Conservation (phyloP, 139 green algal genomes). For the Tetratostichococcus sp. region DNA sequence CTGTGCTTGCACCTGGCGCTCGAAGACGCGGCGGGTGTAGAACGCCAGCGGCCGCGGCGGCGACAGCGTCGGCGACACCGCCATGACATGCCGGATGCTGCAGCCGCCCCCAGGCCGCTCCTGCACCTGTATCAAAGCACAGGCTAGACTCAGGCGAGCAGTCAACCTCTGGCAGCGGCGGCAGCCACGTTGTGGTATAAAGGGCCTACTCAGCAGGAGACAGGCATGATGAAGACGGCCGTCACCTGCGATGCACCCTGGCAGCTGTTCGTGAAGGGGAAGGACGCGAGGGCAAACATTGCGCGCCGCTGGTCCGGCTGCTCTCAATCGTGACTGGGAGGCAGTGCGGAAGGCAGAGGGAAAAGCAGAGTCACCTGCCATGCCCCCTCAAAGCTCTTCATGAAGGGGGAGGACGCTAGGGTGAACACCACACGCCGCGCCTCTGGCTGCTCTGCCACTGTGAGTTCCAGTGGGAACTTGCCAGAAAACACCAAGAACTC, state of each 20-base stretch:
- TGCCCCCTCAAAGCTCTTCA: constrained; percentile 46
- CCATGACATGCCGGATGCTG: background rate
- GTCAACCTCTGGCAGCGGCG: too few relatives aligned
- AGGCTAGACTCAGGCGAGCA: too few relatives aligned
- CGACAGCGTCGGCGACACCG: background rate
- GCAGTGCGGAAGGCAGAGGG: too few relatives aligned
- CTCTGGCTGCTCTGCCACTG: constrained; percentile 26
- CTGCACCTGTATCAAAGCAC: background rate
- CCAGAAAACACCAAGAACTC: constrained; percentile 48
- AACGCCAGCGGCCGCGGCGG: background rate
- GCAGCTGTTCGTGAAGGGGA: too few relatives aligned
- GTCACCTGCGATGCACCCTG: too few relatives aligned
- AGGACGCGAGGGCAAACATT: too few relatives aligned
- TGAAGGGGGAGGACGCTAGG: constrained; percentile 46
- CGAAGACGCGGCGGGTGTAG: background rate
- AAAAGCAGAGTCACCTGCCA: too few relatives aligned
- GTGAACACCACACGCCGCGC: constrained; percentile 36
- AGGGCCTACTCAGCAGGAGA: too few relatives aligned
- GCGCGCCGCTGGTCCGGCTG: too few relatives aligned
- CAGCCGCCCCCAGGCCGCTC: background rate
- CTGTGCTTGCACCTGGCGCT: background rate
- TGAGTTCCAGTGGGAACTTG: constrained; percentile 42
- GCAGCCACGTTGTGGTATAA: too few relatives aligned
- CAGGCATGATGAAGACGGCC: too few relatives aligned
- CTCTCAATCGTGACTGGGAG: too few relatives aligned